Percentiles rank a stretch among this genome's conserved stretches.
Conservation (phyloP, 2,329 filamentous ascomycete genomes). For the Colletotrichum euphorbiae region DNA sequence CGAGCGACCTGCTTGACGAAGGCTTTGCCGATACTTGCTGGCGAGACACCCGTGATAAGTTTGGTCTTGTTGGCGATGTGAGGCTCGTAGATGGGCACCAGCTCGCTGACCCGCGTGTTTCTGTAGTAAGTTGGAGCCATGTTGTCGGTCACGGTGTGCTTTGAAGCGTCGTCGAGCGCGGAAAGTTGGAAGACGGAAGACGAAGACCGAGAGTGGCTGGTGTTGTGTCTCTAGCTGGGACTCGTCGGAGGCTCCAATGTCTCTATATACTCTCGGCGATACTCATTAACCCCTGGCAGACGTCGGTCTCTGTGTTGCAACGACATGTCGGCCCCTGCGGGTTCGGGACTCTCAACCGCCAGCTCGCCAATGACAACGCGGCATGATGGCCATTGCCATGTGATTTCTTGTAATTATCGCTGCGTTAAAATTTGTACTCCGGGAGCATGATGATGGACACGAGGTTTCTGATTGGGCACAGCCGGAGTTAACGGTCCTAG, state of each 20-base stretch:
- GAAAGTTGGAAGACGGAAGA: background rate
- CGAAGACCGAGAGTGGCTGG: no score
- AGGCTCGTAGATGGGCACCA: conserved; percentile 46
- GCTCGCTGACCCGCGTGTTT: conserved; percentile 43
- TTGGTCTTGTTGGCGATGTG: conserved; percentile 52
- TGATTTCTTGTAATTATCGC: no score
- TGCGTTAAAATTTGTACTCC: no score
- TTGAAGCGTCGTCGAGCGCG: background rate
- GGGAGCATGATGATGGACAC: background rate
- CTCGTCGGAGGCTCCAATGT: no score
- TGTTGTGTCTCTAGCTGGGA: no score
- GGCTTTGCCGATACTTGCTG: conserved; percentile 51
- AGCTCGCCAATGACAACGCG: no score
- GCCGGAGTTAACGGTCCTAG: conserved; percentile 3
- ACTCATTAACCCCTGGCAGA: no score
- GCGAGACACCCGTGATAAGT: conserved; percentile 56
- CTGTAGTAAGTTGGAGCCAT: conserved; percentile 26
- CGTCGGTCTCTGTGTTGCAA: no score
- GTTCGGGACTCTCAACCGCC: no score
- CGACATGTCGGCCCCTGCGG: no score
- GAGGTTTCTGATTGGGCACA: background rate
- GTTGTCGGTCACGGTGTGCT: background rate
- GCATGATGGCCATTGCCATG: no score
- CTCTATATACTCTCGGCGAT: no score
- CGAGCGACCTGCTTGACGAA: conserved; percentile 53